Conservation (phyloP, 1,284 basidiomycete genomes). For the Moesziomyces globuligerus region DNA sequence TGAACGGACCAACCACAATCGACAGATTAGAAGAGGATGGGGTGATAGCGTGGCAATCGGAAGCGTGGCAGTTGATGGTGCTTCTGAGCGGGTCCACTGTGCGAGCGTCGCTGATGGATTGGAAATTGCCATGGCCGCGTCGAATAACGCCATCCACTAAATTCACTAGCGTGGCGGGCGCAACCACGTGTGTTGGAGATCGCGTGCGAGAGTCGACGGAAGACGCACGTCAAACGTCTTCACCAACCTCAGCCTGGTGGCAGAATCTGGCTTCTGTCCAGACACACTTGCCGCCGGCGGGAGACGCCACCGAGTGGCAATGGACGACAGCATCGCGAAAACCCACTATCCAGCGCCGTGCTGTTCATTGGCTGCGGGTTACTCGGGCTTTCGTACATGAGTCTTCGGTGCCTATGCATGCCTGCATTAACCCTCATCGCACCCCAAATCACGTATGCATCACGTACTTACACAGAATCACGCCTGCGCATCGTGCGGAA, state of each 20-base stretch:
- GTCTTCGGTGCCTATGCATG: no score
- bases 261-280: not conserved
- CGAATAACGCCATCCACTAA: conserved; percentile 12
- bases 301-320: not conserved
- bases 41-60: conserved; percentile 1
- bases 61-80: not conserved
- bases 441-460: no score
- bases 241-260: not conserved
- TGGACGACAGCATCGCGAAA: not conserved
- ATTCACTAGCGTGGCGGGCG: not conserved
- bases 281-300: not conserved
- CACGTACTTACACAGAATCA: no score
- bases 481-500: no score
- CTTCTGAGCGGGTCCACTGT: not conserved
- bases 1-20: conserved; percentile 12
- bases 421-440: no score
- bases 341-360: not conserved
- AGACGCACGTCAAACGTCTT: not conserved
- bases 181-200: not conserved
- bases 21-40: conserved; percentile 11
- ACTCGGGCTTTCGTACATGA: no score
- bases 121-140: conserved; percentile 1
- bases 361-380: no score
- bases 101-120: not conserved
- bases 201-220: conserved; percentile 10